Base-by-base conservation (phyloP, 768 basidiomycete genomes). In the Suillus discolor region DNA sequence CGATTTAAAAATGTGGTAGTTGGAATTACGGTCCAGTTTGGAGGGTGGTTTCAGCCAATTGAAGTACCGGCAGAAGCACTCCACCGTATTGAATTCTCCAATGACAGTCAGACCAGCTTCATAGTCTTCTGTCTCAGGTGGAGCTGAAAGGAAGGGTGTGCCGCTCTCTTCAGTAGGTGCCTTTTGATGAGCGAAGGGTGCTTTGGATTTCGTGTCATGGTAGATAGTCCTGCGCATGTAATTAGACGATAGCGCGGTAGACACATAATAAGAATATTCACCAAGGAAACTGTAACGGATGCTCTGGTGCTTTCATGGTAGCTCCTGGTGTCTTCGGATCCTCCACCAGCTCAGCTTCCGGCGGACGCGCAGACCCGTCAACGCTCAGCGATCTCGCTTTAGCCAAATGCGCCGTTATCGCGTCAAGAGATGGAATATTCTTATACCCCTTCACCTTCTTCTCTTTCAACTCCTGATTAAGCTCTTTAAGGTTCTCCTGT, bases 21-120 rank as follows among this genome's bases (percentile, higher is more conserved):
- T 98, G 55, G 91, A 91, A 79, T 94, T 94, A 71, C 89, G 89
- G 71, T 95, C 92, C 41, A 97, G 86, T 72, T 88, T 87, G 41
- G 93, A 94, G 13, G 96, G 96, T 0, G 92, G 91, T 77, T 95
- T 95, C 68, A 94, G 88, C 93, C 93, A 95, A 79, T 95, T 94
- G 83, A 94, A 92, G 80, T 94, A 93, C 23, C 94, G 87, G 77
- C 94, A 95, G 81, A 93, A 96, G 36, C 86, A 85, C 78, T 95
- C 93, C 64, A 96, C 95, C 15, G 96, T 96, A 74, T 89, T 85
- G 75, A 96, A 96, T 70, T 93, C 92, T 69, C 94, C 96, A 66
- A 97, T 89, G 61, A 92, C 86, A 39, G 91, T 90, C 47, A 97
- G 80, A 0, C 91, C 90, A 6, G 93, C 94, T 79, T 95, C 94